phyloP scores from a whole-genome alignment of 1,284 basidiomycete species.

The Abortiporus biennis region DNA sequence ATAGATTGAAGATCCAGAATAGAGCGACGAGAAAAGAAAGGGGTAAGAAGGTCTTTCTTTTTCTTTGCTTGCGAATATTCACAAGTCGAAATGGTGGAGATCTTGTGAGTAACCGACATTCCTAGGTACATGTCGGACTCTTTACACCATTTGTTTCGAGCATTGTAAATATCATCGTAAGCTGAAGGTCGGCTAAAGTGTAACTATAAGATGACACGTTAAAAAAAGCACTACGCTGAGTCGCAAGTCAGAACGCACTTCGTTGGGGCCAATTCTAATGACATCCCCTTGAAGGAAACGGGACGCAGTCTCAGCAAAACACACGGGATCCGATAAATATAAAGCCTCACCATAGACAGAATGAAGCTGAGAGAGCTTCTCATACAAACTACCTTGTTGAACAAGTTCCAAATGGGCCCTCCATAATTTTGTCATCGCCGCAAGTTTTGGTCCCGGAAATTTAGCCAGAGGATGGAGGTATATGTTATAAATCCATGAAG shows the following conservation, averaged over 20 bases:
- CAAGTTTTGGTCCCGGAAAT: conserved; percentile 20
- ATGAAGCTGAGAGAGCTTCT: conserved; percentile 15
- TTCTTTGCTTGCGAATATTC: conserved; percentile 22
- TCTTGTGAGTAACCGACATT: conserved; percentile 18
- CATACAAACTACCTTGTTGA: conserved; percentile 10
- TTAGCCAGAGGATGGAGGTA: conserved; percentile 17
- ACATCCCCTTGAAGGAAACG: conserved; percentile 13
- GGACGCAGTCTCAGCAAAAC: too few species aligned
- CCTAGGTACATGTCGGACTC: conserved; percentile 21
- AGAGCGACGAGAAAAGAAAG: conserved; percentile 26
- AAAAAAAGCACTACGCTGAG: too few species aligned
- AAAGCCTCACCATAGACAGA: conserved; percentile 19
- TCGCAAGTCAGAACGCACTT: conserved; percentile 12
- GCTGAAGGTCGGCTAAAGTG: conserved; percentile 25
- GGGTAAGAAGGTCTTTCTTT: conserved; percentile 21
- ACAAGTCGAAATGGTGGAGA: conserved; percentile 18
- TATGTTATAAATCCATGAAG: conserved; percentile 14
- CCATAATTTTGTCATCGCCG: conserved; percentile 16
- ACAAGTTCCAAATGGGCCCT: conserved; percentile 14
- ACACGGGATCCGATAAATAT: too few species aligned
- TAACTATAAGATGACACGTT: conserved; percentile 21
- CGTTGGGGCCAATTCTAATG: conserved; percentile 17
- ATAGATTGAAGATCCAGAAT: conserved; percentile 23
- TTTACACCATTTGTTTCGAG: conserved; percentile 22
- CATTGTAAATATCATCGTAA: conserved; percentile 24